Percentiles rank a stretch among this genome's conserved stretches.
These are phyloP conservation scores for Hymenoscyphus fructigenus DNA, from an alignment of 2,329 filamentous ascomycete genomes.

Conservation along the genomic window DNA sequence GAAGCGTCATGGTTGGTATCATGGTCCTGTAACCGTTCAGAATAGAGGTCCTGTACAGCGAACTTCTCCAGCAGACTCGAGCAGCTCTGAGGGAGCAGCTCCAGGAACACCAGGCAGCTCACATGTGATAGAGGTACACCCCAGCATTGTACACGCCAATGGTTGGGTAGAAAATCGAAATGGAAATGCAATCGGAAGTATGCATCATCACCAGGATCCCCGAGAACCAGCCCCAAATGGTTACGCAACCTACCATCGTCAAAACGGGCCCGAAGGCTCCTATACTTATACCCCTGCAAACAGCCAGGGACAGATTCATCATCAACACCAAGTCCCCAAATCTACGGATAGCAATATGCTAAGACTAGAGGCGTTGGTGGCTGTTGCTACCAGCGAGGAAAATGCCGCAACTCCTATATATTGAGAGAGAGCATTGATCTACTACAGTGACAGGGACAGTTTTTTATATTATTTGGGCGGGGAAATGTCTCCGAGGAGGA, in stretches of 20 bases:
- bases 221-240: conserved; percentile 23
- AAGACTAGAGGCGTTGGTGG: conserved; percentile 61
- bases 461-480: neutral
- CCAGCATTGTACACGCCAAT: conserved; percentile 51
- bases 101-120: conserved; percentile 49
- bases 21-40: conserved; percentile 47
- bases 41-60: conserved; percentile 40
- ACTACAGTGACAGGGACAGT: neutral
- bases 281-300: conserved; percentile 32
- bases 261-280: conserved; percentile 19
- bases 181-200: conserved; percentile 22
- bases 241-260: conserved; percentile 33
- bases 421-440: conserved; percentile 16
- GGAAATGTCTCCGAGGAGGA: neutral
- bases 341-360: conserved; percentile 48
- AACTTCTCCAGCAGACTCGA: conserved; percentile 55
- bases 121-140: conserved; percentile 50
- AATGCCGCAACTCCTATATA: conserved; percentile 38
- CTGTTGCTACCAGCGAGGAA: conserved; percentile 60
- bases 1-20: conserved; percentile 73
- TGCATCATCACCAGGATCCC: conserved; percentile 24
- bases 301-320: conserved; percentile 37
- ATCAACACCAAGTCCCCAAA: conserved; percentile 35
- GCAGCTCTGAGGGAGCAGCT: conserved; percentile 53
- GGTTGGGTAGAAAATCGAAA: conserved; percentile 47